Percentiles rank a stretch among this genome's conserved stretches.
Evolutionary conservation across 202 grass and related monocot genomes (phyloP).

Genomic region (Hordeum pubiflorum): DNA sequence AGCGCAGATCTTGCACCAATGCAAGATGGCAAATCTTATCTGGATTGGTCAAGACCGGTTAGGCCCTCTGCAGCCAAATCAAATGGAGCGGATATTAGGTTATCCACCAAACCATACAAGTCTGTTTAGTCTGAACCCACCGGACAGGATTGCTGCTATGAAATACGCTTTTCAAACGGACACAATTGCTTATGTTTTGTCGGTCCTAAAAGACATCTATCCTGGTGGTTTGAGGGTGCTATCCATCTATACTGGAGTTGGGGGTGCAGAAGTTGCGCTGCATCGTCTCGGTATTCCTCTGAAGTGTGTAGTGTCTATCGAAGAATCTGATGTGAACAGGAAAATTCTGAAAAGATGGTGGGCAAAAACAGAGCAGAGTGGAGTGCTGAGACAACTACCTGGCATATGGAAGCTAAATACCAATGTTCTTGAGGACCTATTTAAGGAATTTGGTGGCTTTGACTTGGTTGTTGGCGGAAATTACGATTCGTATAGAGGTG

Average conservation of each 20-base stretch:
- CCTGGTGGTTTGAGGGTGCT: constrained; percentile 57
- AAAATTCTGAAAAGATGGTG: constrained; percentile 78
- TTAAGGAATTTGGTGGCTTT: constrained; percentile 64
- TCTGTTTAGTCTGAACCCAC: constrained; percentile 31
- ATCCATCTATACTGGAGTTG: constrained; percentile 73
- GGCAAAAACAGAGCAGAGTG: constrained; percentile 46
- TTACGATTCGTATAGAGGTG: constrained; percentile 27
- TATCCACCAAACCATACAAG: constrained; percentile 60
- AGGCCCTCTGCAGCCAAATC: constrained; percentile 46
- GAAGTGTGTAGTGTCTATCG: constrained; percentile 62
- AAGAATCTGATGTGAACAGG: constrained; percentile 57
- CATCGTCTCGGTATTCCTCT: constrained; percentile 65
- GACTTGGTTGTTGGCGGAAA: constrained; percentile 63
- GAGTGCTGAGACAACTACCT: constrained; percentile 48
- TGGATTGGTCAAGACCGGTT: constrained; percentile 56
- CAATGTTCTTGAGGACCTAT: constrained; percentile 32
- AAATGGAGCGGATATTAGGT: constrained; percentile 63
- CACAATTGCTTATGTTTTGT: constrained; percentile 47
- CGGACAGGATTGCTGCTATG: constrained; percentile 46
- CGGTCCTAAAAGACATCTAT: constrained; percentile 55
- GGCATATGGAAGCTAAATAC: constrained; percentile 48
- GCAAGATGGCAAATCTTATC: constrained; percentile 52
- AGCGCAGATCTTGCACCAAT: constrained; percentile 49
- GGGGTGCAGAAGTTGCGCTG: constrained; percentile 62
- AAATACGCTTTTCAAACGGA: constrained; percentile 62